Evolutionary conservation across 1,284 basidiomycete genomes (phyloP).

Genomic region (Earliella scabrosa): DNA sequence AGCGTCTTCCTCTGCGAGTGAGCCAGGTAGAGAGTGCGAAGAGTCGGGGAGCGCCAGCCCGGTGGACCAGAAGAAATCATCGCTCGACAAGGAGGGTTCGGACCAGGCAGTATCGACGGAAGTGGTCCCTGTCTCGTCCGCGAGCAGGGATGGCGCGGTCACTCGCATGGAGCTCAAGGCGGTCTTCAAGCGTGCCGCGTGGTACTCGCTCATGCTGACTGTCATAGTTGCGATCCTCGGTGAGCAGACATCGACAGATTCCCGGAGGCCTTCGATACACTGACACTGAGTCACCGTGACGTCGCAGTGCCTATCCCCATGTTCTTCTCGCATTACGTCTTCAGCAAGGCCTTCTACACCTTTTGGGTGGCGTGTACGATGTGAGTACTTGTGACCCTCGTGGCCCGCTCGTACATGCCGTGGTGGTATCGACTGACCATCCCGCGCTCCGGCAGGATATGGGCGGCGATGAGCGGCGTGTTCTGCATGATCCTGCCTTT

Average conservation of each 20-base stretch:
- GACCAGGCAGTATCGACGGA: neutral
- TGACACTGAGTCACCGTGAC: neutral
- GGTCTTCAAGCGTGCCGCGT: conserved; percentile 45
- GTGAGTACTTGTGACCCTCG: conserved; percentile 37
- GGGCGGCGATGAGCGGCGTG: conserved; percentile 48
- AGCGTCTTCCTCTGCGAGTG: neutral
- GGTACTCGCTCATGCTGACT: conserved; percentile 46
- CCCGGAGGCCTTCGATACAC: neutral
- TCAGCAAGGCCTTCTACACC: conserved; percentile 51
- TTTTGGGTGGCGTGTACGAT: conserved; percentile 56
- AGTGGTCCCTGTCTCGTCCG: neutral
- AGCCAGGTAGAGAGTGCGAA: too few species aligned
- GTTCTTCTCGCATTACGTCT: conserved; percentile 57
- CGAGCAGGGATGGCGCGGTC: conserved; percentile 5
- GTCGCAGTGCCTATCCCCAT: conserved; percentile 52
- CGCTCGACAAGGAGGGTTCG: conserved; percentile 7
- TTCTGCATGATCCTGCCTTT: conserved; percentile 53
- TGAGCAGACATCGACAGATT: conserved; percentile 25
- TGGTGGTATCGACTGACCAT: neutral
- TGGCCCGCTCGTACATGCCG: neutral
- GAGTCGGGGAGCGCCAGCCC: too few species aligned
- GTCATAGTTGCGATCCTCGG: conserved; percentile 45
- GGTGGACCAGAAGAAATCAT: too few species aligned
- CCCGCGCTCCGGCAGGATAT: conserved; percentile 38
- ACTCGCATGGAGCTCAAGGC: conserved; percentile 34